Base-by-base conservation (phyloP, 2,329 filamentous ascomycete genomes). In the Arthrinium phaeospermum region DNA sequence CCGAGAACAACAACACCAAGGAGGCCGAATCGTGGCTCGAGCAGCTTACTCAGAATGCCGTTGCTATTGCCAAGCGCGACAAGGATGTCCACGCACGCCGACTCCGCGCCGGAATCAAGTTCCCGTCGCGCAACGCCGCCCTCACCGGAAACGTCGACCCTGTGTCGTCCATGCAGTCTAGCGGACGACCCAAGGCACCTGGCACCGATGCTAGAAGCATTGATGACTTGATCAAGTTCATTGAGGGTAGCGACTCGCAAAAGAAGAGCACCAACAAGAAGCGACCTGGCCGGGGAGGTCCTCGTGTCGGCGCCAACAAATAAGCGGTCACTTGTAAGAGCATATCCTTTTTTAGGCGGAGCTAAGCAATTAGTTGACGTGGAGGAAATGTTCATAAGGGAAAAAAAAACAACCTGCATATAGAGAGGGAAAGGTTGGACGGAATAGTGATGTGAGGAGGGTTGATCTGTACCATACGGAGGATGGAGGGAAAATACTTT, bases 21-120 rank as follows among this genome's bases (percentile, higher is more conserved):
- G 96, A 99, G 82, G 96, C 96, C 2, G 95, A 98, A 85, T 94
- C 90, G 79, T 99, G 96, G 96, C 90, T 98, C 34, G 94, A 98
- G 83, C 95, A 98, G 83, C 90, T 99, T 73, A 98, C 96, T 0
- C 94, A 97, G 83, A 98, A 97, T 79, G 96, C 96, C 64, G 96
- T 99, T 53, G 93, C 91, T 46, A 95, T 98, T 76, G 96, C 95
- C 69, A 98, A 97, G 86, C 95, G 97, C 79, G 93, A 94, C 73
- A 97, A 98, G 85, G 93, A 96, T 75, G 87, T 94, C 49, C 92
- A 96, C 82, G 91, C 91, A 68, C 91, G 92, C 71, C 90, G 93
- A 73, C 87, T 95, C 61, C 91, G 92, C 73, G 88, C 92, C 12
- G 89, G 88, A 67, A 92, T 95, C 76, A 88, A 90, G 71, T 90